Percentiles rank a stretch among this genome's conserved stretches.
phyloP scores from a whole-genome alignment of 2,329 filamentous ascomycete species.

The Thermothelomyces thermophilus region DNA sequence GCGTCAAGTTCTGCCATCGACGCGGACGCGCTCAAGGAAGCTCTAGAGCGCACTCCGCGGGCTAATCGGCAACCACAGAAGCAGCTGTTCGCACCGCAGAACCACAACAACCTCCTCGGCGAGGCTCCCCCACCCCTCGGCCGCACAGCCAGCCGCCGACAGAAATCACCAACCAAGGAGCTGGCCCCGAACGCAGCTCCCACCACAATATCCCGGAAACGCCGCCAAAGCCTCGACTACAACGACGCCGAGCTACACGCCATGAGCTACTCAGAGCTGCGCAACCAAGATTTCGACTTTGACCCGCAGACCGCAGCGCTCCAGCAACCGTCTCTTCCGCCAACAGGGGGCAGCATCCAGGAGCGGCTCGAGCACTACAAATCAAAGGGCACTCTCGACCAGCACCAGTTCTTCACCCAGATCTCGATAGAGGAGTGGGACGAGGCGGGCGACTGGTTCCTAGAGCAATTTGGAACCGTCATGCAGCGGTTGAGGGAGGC shows the following conservation, averaged over 20 bases:
- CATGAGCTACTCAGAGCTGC: slow-evolving; percentile 48
- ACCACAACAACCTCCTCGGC: slow-evolving; percentile 5
- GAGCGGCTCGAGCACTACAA: slow-evolving; percentile 47
- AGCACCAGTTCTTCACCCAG: slow-evolving; percentile 45
- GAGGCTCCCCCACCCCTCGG: slow-evolving; percentile 8
- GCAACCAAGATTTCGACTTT: slow-evolving; percentile 49
- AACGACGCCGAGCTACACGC: slow-evolving; percentile 48
- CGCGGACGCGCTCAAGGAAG: slow-evolving; percentile 28
- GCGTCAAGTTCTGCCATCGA: slow-evolving; percentile 23
- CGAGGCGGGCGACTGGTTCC: slow-evolving; percentile 53
- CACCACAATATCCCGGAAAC: slow-evolving; percentile 28
- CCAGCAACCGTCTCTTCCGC: slow-evolving; percentile 27
- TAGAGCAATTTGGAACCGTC: slow-evolving; percentile 46
- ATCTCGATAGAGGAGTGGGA: slow-evolving; percentile 55
- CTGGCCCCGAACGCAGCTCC: not conserved
- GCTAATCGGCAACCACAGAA: slow-evolving; percentile 10
- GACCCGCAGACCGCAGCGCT: slow-evolving; percentile 45
- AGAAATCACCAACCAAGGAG: slow-evolving; percentile 17
- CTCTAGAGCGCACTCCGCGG: slow-evolving; percentile 27
- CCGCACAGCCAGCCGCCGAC: slow-evolving; percentile 18
- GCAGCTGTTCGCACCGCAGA: not conserved
- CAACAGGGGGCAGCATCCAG: slow-evolving; percentile 36
- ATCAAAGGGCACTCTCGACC: slow-evolving; percentile 36
- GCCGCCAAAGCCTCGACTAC: slow-evolving; percentile 45
- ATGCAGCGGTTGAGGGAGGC: slow-evolving; percentile 43